Evolutionary conservation across 257 asterid genomes (phyloP), one percentile per base, ranked within the genome.

Genomic region (Solanum tarijense): DNA sequence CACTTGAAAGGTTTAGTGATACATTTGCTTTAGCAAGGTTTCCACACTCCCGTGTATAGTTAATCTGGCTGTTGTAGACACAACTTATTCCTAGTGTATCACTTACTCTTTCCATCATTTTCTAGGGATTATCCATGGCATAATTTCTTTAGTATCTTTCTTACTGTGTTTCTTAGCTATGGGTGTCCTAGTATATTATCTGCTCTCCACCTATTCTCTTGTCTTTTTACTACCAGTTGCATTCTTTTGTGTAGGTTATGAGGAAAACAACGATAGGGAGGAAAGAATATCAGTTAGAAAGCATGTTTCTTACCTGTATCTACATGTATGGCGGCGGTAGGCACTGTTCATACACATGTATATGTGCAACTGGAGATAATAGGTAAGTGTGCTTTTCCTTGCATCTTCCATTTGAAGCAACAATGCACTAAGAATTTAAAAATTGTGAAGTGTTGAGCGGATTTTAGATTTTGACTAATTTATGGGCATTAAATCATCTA

Each of bases 311-410:
- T 90, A 98, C 93, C 90, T 98, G 94, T 91, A 93, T 98, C n/a
- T 96, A 96, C 94, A 93, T 97, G 98, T 96, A 93, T 91, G 99
- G 99, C 90, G 98, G 98, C 58, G 92, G 96, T 91, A 92, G 99
- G 90, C 98, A 97, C 90, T 97, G 98, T 90, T 97, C 99, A 27
- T 96, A 97, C 91, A 97, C 99, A 68, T 97, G 99, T 78, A 94
- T 95, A 89, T 97, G 98, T 90, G 98, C 98, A 88, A 93, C 98
- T 85, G 99, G 99, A 60, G 92, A 88, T 90, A 97, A 92, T 90
- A 93, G 98, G 99, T 93, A 87, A 36, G 75, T 88, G 74, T 69
- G 55, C 85, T 69, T 86, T 60, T 81, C 48, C 55, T 73, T 46
- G 32, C 27, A 3, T 35, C 84, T 43, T 29, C 25, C 32, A 87